A percentile compares a stretch with the other conserved stretches of the same genome.
Evolutionary conservation across 768 basidiomycete genomes (phyloP).

Genomic region (Paxillus involutus): DNA sequence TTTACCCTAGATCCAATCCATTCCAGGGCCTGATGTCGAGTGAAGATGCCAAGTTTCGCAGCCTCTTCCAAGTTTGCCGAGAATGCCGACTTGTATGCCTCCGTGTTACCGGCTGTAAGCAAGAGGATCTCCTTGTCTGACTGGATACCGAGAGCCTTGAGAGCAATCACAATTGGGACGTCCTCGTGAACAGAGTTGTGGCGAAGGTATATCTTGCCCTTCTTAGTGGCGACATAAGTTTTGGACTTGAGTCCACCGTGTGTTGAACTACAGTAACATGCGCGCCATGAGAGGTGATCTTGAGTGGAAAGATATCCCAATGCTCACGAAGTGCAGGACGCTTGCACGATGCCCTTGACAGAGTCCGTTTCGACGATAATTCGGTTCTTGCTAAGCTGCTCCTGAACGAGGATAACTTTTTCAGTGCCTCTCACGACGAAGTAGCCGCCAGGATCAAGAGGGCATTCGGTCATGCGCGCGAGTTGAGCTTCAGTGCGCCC

Average conservation of each 20-base stretch:
- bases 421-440: conserved; percentile 99
- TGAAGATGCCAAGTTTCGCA: conserved; percentile 87
- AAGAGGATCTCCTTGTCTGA: conserved; percentile 98
- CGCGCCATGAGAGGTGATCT: conserved; percentile 8
- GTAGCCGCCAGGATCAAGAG: conserved; percentile 98
- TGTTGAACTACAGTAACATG: conserved; percentile 53
- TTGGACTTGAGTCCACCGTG: conserved; percentile 92
- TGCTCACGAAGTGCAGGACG: conserved; percentile 93
- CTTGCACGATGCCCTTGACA: conserved; percentile 87
- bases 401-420: conserved; percentile 98
- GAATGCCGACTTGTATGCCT: conserved; percentile 83
- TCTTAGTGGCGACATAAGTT: conserved; percentile 95
- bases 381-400: conserved; percentile 97
- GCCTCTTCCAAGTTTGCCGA: conserved; percentile 93
- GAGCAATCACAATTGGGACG: conserved; percentile 92
- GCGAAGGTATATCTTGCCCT: conserved; percentile 90
- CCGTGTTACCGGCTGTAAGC: conserved; percentile 88
- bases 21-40: conserved; percentile 90
- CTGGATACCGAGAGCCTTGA: conserved; percentile 95
- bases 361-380: conserved; percentile 97
- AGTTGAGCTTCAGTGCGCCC: conserved; percentile 75
- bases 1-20: conserved; percentile 95
- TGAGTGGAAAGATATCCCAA: neutral
- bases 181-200: conserved; percentile 98
- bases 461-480: conserved; percentile 96